Evolutionary conservation across 768 basidiomycete genomes (phyloP), one percentile per base, ranked within the genome.

Genomic region (Mycena galopus): DNA sequence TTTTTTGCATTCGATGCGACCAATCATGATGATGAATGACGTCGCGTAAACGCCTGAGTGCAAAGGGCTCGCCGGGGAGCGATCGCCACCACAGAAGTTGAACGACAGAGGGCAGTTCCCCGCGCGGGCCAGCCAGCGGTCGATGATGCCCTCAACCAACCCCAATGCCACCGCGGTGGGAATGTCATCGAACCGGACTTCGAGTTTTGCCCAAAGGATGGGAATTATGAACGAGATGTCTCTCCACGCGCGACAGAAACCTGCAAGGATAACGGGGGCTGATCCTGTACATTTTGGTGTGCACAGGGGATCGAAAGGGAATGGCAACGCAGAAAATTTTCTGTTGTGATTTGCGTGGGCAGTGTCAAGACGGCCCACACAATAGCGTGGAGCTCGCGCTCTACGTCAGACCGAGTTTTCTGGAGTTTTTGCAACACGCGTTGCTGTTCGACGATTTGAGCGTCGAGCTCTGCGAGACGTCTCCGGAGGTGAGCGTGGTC

Each of bases 11-110:
- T 35, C 37, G 32, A 21, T 21, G 64, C 6, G 64, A 23, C 19
- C 27, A 56, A 16, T 53, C 53, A 29, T 30, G 64, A 14, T 53
- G 64, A 29, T 30, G 64, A 14, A 65, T 53, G 37, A 65, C 29
- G 25, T 56, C 64, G 0, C 64, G 62, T 12, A 39, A 27, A 33
- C 64, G 51, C 10, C 27, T 39, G 10, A 25, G 16, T 5, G 23
- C 12, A 19, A 56, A 53, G 39, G 14, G 6, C 39, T 14, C 39
- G 39, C 17, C 39, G 14, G 14, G 35, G 35, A n/a, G n/a, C n/a
- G n/a, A n/a, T n/a, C n/a, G n/a, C n/a, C n/a, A n/a, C n/a, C n/a
- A 21, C 21, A 5, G 44, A 47, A 47, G 44, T 5, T 10, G 4
- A 47, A 21, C 10, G 44, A 47, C 44, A 47, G 21, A 47, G 19